A percentile compares a stretch with the other conserved stretches of the same genome.
These are phyloP conservation scores for Rosa chinensis DNA, from an alignment of 306 rosid genomes.

Conservation along the genomic window DNA sequence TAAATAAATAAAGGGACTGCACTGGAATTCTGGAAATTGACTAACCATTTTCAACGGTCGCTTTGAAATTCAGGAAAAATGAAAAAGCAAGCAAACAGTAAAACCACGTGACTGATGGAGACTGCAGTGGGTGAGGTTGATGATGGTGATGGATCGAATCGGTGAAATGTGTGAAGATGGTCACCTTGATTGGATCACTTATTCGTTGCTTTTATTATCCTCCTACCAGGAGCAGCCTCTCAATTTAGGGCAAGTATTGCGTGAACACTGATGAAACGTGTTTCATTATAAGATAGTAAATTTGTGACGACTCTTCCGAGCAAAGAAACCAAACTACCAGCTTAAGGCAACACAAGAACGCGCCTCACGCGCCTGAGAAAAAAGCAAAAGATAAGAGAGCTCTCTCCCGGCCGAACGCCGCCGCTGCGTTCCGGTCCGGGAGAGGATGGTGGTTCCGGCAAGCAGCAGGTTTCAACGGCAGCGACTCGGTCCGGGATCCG, in stretches of 20 bases:
- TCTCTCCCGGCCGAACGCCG: no score
- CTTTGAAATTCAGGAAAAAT: not conserved
- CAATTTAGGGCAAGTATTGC: not conserved
- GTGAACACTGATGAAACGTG: not conserved
- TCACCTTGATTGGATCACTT: not conserved
- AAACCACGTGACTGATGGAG: not conserved
- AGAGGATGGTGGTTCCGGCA: no score
- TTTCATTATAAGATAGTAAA: not conserved
- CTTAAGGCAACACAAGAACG: no score
- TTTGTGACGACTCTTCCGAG: not conserved
- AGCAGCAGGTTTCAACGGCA: no score
- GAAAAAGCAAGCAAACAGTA: not conserved
- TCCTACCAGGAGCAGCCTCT: not conserved
- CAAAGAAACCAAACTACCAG: not conserved
- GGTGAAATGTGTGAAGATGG: not conserved
- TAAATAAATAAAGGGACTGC: no score
- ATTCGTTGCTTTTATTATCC: not conserved
- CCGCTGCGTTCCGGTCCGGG: no score
- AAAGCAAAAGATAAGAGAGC: no score
- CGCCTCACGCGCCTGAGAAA: no score
- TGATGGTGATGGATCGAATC: not conserved
- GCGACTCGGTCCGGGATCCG: no score
- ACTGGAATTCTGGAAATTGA: not conserved
- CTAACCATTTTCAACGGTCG: not conserved
- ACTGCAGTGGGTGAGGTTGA: not conserved